These are phyloP conservation scores for Chlorella sorokiniana DNA, from an alignment of 139 green algal genomes.

Conservation along the genomic window DNA sequence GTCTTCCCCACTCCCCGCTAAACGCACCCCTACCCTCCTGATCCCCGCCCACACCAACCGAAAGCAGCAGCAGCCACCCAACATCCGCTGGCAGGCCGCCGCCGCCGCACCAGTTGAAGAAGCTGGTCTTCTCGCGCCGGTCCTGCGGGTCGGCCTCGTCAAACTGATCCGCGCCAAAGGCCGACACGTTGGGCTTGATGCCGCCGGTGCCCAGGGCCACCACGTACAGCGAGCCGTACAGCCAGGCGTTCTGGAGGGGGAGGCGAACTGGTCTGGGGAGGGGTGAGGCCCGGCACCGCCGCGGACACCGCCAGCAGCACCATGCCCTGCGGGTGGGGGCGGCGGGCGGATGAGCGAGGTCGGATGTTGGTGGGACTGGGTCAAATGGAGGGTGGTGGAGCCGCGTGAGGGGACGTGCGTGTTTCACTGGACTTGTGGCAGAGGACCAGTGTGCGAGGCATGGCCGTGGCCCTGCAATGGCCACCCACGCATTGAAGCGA, in stretches of 20 bases:
- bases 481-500: too few species aligned
- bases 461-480: too few species aligned
- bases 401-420: too few species aligned
- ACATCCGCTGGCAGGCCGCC: too few species aligned
- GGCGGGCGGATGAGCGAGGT: background rate
- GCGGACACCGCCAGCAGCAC: conserved; percentile 61
- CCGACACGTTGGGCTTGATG: conserved; percentile 98
- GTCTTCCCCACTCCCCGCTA: too few species aligned
- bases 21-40: background rate
- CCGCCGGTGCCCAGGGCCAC: conserved; percentile 93
- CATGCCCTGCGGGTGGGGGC: conserved; percentile 68
- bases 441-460: too few species aligned
- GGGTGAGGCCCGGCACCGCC: conserved; percentile 61
- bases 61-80: too few species aligned
- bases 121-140: conserved; percentile 83
- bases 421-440: too few species aligned
- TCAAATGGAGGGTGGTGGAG: background rate
- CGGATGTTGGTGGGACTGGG: background rate
- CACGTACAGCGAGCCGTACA: conserved; percentile 80
- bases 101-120: conserved; percentile 86
- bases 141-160: conserved; percentile 82
- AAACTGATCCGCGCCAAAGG: conserved; percentile 98
- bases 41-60: too few species aligned
- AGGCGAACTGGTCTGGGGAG: conserved; percentile 32
- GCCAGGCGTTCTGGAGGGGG: conserved; percentile 45